Evolutionary conservation across 768 basidiomycete species (phyloP), one percentile per base, ranked within the genome.

Genomic region (Pholiota microspora): DNA sequence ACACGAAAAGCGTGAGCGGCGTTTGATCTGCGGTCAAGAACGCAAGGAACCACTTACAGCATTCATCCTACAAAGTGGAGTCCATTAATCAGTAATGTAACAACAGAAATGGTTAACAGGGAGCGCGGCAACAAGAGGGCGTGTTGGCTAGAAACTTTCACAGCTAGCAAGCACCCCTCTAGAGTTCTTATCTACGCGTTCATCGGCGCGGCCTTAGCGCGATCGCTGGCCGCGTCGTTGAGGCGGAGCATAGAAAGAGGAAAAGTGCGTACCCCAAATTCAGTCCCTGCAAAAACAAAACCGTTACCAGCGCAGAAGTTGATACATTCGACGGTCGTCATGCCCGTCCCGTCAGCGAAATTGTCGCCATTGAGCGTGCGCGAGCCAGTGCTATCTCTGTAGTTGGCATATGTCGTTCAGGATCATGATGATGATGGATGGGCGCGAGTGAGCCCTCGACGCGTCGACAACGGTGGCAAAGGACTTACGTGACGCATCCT

Each of bases 201-300:
- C 40, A 4, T 42, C 40, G 38, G n/a, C 15, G 38, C 38, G 21
- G 21, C 1, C 21, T 42, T 42, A 42, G 40, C 40, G 40, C 21
- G 46, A 35, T 32, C 36, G 38, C 38, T 6, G 53, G 12, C 34
- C 13, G 44, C 28, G 32, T 45, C 16, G 52, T 15, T 8, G 29
- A n/a, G n/a, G 15, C 28, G 18, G n/a, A 36, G 29, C 8, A 32
- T 29, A 35, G 40, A 6, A 13, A 23, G 35, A 35, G 15, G 25
- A 40, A 38, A 21, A 50, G 15, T 15, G 67, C 69, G 58, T 54
- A 69, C 70, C 25, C 65, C 66, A 45, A 77, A 90, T 68, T 91
- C 89, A 15, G 83, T 76, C 12, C 90, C 90, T 15, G 89, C 87
- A 59, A 80, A 89, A 54, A 85, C 68, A 64, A 74, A 88, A 7